Base-by-base conservation (phyloP, 2,329 filamentous ascomycete species). In the Hymenoscyphus occultus region DNA sequence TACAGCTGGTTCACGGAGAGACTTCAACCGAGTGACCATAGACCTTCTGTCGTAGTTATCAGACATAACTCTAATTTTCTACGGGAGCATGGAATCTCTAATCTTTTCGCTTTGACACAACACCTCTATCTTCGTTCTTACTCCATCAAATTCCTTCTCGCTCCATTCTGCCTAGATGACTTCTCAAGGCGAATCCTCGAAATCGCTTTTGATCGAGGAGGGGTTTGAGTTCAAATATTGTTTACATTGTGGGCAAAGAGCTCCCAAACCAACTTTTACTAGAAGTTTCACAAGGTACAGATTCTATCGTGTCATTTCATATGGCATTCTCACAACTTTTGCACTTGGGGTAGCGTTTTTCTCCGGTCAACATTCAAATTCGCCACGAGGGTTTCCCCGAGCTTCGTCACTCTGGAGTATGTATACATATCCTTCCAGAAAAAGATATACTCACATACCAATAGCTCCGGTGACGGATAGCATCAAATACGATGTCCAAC, bases 201-300 rank as follows among this genome's bases (percentile, higher is more conserved):
- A 60, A 45, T 32, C 58, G 10, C 39, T 60, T 48, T 45, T 45
- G 16, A 19, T 31, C 3, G 39, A 45, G 19, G 35, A 60, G 39
- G 39, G 39, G 6, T 45, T 40, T 60, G 39, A 22, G 39, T 45
- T 45, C 39, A 45, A 45, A 60, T 22, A 45, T 60, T 60, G 58
- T 45, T 45, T 45, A 22, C 58, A 60, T 45, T 60, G 58, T 42
- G 58, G 58, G 39, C 58, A 60, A 45, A 45, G n/a, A 22, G 39
- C 31, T 60, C 39, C 16, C n/a, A 60, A 28, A 60, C 14, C 39
- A 60, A 31, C 39, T 48, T 28, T 32, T 45, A 32, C 22, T 19
- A 40, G 35, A 39, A 48, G 28, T 3, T 28, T 42, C 28, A 28
- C 58, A 1, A 60, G 58, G 19, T 60, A n/a, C 7, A 45, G 10